Base-by-base conservation (phyloP, 331 rosid species). In the Rhamnella rubrinervis region DNA sequence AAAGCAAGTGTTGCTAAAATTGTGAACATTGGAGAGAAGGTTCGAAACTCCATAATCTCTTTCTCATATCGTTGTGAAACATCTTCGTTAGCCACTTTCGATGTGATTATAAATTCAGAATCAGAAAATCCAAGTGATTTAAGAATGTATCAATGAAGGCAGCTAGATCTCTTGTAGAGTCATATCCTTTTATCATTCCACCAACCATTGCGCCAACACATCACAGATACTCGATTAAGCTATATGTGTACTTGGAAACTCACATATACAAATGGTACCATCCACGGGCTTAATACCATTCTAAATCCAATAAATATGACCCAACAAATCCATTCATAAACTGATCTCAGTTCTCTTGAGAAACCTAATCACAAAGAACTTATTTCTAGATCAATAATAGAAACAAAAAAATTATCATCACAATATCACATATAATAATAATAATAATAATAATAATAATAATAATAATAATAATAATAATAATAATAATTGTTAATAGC, bases 141-240 rank as follows among this genome's bases (percentile, higher is more conserved):
- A 49, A 81, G 67, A 65, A 79, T 39, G 25, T 76, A 19, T 91
- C 96, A 13, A 83, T 9, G 49, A 84, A 75, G 23, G 84, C 91
- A 88, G 78, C 83, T 78, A 72, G 86, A 71, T 86, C 92, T 68
- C 78, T 86, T 91, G 58, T 86, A 91, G 2, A 91, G 83, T 86
- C 97, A 85, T 4, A 91, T 83, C 17, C 91, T 66, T 2, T 75
- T 75, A n/a, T 85, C 84, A 77, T 91, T 86, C 97, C 95, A 91
- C 95, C 91, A 91, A 74, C 23, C 10, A 80, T 2, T 39, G 97
- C 86, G 65, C 96, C 96, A 40, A 79, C 87, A 35, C 17, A 72
- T 75, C 78, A 71, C 67, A 88, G 17, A 71, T 84, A 86, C 80
- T 91, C 96, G 5, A 69, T 67, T 35, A 88, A 63, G 61, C 88